Evolutionary conservation across 1,284 basidiomycete species (phyloP), one percentile per base, ranked within the genome.

Genomic region (Cystobasidium sp.): DNA sequence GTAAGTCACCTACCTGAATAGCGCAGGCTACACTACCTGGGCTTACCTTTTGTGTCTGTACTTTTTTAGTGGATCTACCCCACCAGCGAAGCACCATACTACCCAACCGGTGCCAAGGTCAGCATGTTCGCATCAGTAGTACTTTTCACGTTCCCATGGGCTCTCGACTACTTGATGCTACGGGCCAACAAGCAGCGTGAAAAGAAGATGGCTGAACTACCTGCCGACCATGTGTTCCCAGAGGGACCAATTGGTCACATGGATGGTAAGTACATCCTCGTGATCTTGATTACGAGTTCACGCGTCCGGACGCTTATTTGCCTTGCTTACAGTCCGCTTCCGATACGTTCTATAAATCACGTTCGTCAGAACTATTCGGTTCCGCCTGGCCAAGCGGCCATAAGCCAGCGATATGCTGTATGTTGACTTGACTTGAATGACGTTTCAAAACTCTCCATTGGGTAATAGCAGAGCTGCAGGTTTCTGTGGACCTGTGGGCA

Each of bases 11-110:
- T 43, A 18, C 7, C 22, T 9, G 31, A 6, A 24, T 39, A 9
- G 12, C 5, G 63, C 51, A 52, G 14, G 8, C 9, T 10, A 20
- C 22, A 18, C n/a, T 43, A 39, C 58, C 8, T 41, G 31, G 20
- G 10, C 20, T 12, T 41, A 47, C 14, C 6, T 4, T 63, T n/a
- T n/a, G 44, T 20, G 4, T 9, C 6, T 5, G 16, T 12, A 20
- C 43, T 5, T 61, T 20, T 62, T 18, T 37, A 67, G 66, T 68
- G 66, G 66, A 56, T 68, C 52, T 68, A 56, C 44, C 66, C 66
- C 37, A 31, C 39, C 10, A 56, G 18, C 20, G 39, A 68, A 39
- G 66, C 66, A 46, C 66, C 66, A 10, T 59, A 47, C 39, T 68
- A 56, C 52, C 66, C 53, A 18, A 58, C 43, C 0, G 66, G 66